Evolutionary conservation across 345 rosid genomes (phyloP).

Genomic region (Dovyalis caffra): DNA sequence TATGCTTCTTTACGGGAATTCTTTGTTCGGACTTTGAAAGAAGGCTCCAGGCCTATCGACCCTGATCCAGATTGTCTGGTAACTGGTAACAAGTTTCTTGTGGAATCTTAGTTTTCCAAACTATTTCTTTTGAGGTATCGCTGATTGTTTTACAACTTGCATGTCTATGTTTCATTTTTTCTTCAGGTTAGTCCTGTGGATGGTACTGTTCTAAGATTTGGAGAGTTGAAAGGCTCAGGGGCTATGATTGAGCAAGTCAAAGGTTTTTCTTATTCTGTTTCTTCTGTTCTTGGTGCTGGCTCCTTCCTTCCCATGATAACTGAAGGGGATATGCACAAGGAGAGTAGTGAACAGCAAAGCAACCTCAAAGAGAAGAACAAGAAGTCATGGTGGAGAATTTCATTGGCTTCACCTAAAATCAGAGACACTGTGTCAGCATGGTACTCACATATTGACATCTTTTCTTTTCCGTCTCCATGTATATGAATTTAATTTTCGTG

Average conservation of each 20-base stretch:
- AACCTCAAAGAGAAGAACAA: constrained; percentile 39
- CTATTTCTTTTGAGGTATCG: constrained; percentile 7
- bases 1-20: constrained; percentile 81
- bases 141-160: constrained; percentile 15
- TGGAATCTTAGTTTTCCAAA: constrained; percentile 21
- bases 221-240: constrained; percentile 75
- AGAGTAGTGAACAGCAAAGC: constrained; percentile 35
- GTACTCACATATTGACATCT: constrained; percentile 31
- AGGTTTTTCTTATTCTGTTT: constrained; percentile 82
- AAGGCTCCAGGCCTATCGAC: constrained; percentile 88
- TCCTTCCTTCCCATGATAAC: constrained; percentile 63
- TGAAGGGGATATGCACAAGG: constrained; percentile 38
- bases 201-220: constrained; percentile 75
- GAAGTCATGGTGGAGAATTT: constrained; percentile 80
- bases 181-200: constrained; percentile 92
- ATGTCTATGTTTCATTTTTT: constrained; percentile 9
- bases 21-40: constrained; percentile 80
- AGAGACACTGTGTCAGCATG: constrained; percentile 47
- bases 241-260: constrained; percentile 97
- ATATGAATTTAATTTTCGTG: neutral
- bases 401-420: constrained; percentile 79
- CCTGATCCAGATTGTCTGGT: constrained; percentile 88
- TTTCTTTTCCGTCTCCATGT: neutral
- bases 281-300: constrained; percentile 82
- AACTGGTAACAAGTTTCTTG: constrained; percentile 69